A percentile compares a stretch with the other conserved stretches of the same genome.
These are phyloP conservation scores for Botryotinia globosa DNA, from an alignment of 2,329 filamentous ascomycete species.

Conservation along the genomic window DNA sequence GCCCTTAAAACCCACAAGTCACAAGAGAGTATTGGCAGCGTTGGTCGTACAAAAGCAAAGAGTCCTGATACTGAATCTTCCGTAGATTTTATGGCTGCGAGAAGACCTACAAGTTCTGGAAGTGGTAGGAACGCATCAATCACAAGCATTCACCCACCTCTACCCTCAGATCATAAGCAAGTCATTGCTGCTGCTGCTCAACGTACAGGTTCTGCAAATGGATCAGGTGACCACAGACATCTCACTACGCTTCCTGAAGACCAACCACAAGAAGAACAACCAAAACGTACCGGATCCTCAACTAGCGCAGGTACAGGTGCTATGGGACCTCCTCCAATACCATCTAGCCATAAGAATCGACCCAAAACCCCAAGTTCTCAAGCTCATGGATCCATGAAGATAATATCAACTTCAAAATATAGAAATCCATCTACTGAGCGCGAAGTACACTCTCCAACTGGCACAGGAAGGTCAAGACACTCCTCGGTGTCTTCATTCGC, in stretches of 20 bases:
- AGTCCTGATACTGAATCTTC: slow-evolving; percentile 39
- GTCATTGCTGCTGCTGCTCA: slow-evolving; percentile 74
- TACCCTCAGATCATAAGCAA: slow-evolving; percentile 80
- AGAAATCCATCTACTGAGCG: slow-evolving; percentile 49
- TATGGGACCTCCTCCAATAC: slow-evolving; percentile 84
- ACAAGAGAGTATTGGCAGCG: slow-evolving; percentile 50
- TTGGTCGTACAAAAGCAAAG: slow-evolving; percentile 42
- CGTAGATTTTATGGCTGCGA: slow-evolving; percentile 41
- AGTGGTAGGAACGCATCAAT: slow-evolving; percentile 57
- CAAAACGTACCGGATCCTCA: slow-evolving; percentile 54
- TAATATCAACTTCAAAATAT: slow-evolving; percentile 49
- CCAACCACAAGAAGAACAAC: slow-evolving; percentile 76
- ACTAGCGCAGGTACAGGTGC: slow-evolving; percentile 39
- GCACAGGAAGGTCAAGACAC: slow-evolving; percentile 52
- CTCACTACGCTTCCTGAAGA: slow-evolving; percentile 46
- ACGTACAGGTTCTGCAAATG: slow-evolving; percentile 49
- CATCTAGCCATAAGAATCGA: slow-evolving; percentile 62
- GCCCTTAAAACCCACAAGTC: slow-evolving; percentile 47
- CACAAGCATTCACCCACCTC: slow-evolving; percentile 59
- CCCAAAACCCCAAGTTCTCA: slow-evolving; percentile 61
- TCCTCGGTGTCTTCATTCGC: slow-evolving; percentile 94
- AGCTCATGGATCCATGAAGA: slow-evolving; percentile 40
- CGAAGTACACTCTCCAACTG: slow-evolving; percentile 50
- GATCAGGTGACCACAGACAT: slow-evolving; percentile 14
- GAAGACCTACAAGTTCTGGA: slow-evolving; percentile 68